Base-by-base conservation (phyloP, 805 yeast species). In the Cyberlindnera subsufficiens region DNA sequence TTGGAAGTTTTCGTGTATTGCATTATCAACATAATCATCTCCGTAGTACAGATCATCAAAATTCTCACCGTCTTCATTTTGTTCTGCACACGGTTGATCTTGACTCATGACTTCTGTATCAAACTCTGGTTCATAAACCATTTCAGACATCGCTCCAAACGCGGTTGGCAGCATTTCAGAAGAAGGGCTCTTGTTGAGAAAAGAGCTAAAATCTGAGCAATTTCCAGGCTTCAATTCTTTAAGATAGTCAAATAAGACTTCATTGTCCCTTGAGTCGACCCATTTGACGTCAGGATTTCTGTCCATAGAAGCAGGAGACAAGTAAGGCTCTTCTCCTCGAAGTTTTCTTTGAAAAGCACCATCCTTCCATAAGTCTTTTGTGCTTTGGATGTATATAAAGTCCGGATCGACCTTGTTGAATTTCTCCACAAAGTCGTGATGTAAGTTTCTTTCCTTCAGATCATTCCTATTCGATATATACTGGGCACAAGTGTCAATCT, bases 401-500 rank as follows among this genome's bases (percentile, higher is more conserved):
- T 45, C 42, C 2, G 47, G 35, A 3, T 44, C 39, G 1, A 44
- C 36, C 4, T 49, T 44, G 6, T 52, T 42, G 16, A 52, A 37
- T 34, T 61, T 59, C 43, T 73, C 80, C 3, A 63, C 42, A 44
- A 81, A 74, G 40, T 70, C 68, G 43, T 69, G 60, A 55, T 83
- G 89, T 5, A 77, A 49, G 40, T 73, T 65, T 29, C 79, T 55
- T 43, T 71, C 72, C 4, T 51, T 53, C 9, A 81, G 37, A 0
- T 63, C 64, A 1, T 53, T 41, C 19, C 89, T 62, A 56, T 90
- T 89, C 8, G 63, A 29, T 11, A 91, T 82, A 59, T 72, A 64
- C n/a, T 66, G 70, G 0, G 88, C 80, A 6, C 69, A 52, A 1
- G 82, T 64, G 59, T 91, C 97, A 13, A 89, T 55, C 57, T 91